phyloP scores from a whole-genome alignment of 345 rosid genomes.

The Sisymbrium irio region DNA sequence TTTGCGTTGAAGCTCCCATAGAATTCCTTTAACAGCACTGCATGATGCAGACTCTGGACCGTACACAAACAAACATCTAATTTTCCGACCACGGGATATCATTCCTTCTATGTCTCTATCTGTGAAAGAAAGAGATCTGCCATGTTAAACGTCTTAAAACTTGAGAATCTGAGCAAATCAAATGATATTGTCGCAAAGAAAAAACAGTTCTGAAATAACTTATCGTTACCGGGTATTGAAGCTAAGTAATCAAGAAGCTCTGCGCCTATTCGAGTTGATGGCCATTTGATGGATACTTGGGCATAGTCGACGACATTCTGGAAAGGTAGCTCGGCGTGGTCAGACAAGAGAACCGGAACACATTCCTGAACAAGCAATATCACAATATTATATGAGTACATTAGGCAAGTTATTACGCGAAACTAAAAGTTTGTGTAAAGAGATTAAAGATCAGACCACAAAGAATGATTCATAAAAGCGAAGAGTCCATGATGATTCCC shows the following conservation, averaged over 20 bases:
- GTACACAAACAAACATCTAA: constrained; percentile 82
- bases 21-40: constrained; percentile 74
- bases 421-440: not conserved
- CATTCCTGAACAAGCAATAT: constrained; percentile 65
- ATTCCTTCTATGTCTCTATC: constrained; percentile 63
- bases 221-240: constrained; percentile 60
- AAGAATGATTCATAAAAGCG: constrained; percentile 91
- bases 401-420: not conserved
- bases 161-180: not conserved
- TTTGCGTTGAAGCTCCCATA: constrained; percentile 97
- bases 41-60: constrained; percentile 62
- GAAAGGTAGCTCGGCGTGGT: constrained; percentile 84
- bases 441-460: constrained; percentile 56
- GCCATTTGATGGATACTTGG: constrained; percentile 91
- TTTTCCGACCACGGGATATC: constrained; percentile 64
- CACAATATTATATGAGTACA: not conserved
- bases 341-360: constrained; percentile 89
- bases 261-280: constrained; percentile 69
- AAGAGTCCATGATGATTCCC: constrained; percentile 99
- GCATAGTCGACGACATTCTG: constrained; percentile 85
- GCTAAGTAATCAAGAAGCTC: constrained; percentile 80
- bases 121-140: constrained; percentile 27
- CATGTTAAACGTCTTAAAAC: not conserved
- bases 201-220: not conserved
- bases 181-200: not conserved